These are phyloP conservation scores for Lipomyces mesembrius DNA, from an alignment of 805 yeast genomes.

Conservation along the genomic window DNA sequence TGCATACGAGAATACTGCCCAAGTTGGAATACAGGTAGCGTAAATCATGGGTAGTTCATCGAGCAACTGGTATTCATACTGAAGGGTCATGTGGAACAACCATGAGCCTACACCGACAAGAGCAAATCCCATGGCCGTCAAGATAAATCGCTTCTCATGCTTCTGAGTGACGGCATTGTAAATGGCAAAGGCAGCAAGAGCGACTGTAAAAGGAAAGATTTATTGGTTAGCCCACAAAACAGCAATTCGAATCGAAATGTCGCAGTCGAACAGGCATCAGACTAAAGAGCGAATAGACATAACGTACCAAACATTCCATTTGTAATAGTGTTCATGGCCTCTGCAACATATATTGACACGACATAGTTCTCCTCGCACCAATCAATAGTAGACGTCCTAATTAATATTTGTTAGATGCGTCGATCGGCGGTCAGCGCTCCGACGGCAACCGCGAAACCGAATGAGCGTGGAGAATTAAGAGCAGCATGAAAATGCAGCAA, in stretches of 20 bases:
- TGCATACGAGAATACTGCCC: conserved; percentile 75
- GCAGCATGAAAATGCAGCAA: background rate
- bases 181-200: conserved; percentile 67
- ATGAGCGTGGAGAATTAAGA: background rate
- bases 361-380: conserved; percentile 99
- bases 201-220: conserved; percentile 38
- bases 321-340: conserved; percentile 83
- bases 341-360: conserved; percentile 83
- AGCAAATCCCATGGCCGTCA: conserved; percentile 78
- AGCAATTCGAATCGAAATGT: background rate
- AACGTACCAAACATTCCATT: conserved; percentile 57
- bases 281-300: background rate
- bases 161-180: conserved; percentile 61
- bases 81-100: conserved; percentile 94
- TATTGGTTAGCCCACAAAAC: conserved; percentile 3
- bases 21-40: conserved; percentile 93
- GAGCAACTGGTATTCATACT: conserved; percentile 84
- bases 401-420: background rate
- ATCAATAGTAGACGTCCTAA: conserved; percentile 85
- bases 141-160: conserved; percentile 70
- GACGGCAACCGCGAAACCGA: background rate
- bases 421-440: background rate
- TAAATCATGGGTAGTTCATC: conserved; percentile 98
- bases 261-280: background rate
- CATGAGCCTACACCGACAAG: conserved; percentile 93